phyloP scores from a whole-genome alignment of 371 early-diverging fungal genomes.

The Choanephora cucurbitarum region DNA sequence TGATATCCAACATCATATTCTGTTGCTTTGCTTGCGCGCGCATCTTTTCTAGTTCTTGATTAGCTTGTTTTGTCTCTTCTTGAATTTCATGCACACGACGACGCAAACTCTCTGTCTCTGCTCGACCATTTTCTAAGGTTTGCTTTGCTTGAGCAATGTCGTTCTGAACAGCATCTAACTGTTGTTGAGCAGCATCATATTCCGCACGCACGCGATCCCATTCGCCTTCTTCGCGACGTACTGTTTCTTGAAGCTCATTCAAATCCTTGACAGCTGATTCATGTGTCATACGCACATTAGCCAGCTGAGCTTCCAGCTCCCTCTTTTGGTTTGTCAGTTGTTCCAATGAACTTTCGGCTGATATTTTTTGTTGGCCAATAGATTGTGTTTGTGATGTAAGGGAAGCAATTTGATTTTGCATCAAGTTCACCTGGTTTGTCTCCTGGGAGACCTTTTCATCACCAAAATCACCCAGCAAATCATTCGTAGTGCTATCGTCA shows the following conservation, averaged over 20 bases:
- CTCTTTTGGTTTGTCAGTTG: conserved; percentile 37
- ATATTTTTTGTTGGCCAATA: conserved; percentile 25
- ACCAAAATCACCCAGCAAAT: conserved; percentile 49
- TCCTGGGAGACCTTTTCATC: conserved; percentile 42
- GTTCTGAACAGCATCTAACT: conserved; percentile 24
- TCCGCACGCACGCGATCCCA: conserved; percentile 34
- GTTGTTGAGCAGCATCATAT: conserved; percentile 37
- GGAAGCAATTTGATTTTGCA: conserved; percentile 43
- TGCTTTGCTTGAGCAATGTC: conserved; percentile 35
- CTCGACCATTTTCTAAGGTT: conserved; percentile 36
- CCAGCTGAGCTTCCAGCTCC: conserved; percentile 34
- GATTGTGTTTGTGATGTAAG: conserved; percentile 23
- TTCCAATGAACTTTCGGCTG: conserved; percentile 31
- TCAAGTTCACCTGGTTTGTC: conserved; percentile 43
- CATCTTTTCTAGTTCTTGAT: conserved; percentile 32
- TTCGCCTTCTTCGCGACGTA: conserved; percentile 36
- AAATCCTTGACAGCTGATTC: conserved; percentile 34
- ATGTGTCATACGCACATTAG: conserved; percentile 33
- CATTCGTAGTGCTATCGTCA: conserved; percentile 15
- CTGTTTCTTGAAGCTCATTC: conserved; percentile 36
- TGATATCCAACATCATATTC: conserved; percentile 50
- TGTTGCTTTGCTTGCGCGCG: conserved; percentile 44
- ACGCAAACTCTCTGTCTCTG: conserved; percentile 39
- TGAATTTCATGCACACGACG: conserved; percentile 41
- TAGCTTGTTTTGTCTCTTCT: conserved; percentile 34